These are phyloP conservation scores for Prillingera fragicola DNA, from an alignment of 1,284 basidiomycete species.

Conservation along the genomic window DNA sequence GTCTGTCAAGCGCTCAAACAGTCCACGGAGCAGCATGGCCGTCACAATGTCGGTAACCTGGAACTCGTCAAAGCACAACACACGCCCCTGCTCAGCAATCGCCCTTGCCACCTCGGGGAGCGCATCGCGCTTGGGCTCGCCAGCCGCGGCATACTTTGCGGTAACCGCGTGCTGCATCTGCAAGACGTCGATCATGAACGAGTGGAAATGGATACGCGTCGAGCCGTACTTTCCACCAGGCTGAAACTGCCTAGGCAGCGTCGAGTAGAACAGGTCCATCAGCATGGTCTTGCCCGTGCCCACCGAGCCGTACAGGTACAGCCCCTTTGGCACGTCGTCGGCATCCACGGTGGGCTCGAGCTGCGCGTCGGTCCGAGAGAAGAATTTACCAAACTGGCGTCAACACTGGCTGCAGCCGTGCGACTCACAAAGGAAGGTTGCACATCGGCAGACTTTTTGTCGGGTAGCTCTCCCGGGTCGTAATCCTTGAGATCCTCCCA, in stretches of 20 bases:
- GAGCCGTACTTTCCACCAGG: conserved; percentile 50
- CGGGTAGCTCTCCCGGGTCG: conserved; percentile 60
- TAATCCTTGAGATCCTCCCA: conserved; percentile 70
- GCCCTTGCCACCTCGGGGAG: conserved; percentile 84
- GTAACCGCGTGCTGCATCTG: conserved; percentile 67
- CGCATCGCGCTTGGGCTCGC: conserved; percentile 61
- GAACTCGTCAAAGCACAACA: conserved; percentile 98
- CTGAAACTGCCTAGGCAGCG: conserved; percentile 67
- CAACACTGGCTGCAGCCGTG: conserved; percentile 1
- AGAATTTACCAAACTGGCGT: conserved; percentile 59
- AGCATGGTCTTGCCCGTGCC: conserved; percentile 95
- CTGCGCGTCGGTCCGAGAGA: conserved; percentile 48
- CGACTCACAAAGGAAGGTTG: conserved; percentile 30
- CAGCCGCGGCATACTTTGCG: conserved; percentile 52
- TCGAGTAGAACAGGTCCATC: conserved; percentile 96
- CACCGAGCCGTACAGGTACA: conserved; percentile 97
- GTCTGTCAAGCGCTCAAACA: conserved; percentile 77
- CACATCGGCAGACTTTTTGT: conserved; percentile 41
- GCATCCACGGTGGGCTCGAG: conserved; percentile 44
- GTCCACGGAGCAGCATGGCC: conserved; percentile 90
- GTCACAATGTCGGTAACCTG: conserved; percentile 99
- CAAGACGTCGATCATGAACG: conserved; percentile 98
- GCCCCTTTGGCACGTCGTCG: conserved; percentile 66
- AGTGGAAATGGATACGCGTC: conserved; percentile 90
- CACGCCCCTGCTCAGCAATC: conserved; percentile 73